A percentile compares a stretch with the other conserved stretches of the same genome.
phyloP scores from a whole-genome alignment of 2,329 filamentous ascomycete genomes.

The Verruconis gallopava region DNA sequence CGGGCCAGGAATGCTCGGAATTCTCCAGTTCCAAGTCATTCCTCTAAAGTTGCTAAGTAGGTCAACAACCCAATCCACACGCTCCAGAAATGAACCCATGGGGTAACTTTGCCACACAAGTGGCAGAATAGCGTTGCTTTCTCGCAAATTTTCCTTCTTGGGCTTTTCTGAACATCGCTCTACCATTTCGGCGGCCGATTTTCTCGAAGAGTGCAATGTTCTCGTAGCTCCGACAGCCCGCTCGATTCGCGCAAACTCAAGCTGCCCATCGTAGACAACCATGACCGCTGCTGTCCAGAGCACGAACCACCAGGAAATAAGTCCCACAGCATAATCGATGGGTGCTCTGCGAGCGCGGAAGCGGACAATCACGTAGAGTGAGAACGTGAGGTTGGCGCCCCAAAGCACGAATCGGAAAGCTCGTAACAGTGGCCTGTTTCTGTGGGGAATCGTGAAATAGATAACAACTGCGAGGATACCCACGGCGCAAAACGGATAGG shows the following conservation, averaged over 20 bases:
- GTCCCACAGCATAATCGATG: constrained; percentile 41
- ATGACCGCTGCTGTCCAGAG: constrained; percentile 41
- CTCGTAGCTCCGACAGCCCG: constrained; percentile 16
- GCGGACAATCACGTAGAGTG: constrained; percentile 30
- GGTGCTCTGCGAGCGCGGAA: constrained; percentile 37
- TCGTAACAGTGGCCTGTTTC: constrained; percentile 24
- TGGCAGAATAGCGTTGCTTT: constrained; percentile 17
- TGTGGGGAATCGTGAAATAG: constrained; percentile 39
- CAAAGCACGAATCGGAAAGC: constrained; percentile 34
- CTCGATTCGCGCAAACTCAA: constrained; percentile 44
- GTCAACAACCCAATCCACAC: constrained; percentile 45
- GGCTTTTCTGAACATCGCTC: constrained; percentile 8
- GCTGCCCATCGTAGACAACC: constrained; percentile 42
- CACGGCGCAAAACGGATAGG: constrained; percentile 30
- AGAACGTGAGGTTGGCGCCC: constrained; percentile 28
- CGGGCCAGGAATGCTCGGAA: constrained; percentile 33
- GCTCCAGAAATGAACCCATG: constrained; percentile 31
- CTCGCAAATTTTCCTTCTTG: constrained; percentile 2
- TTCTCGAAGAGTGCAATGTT: not conserved
- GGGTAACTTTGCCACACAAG: constrained; percentile 45
- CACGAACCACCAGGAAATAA: constrained; percentile 41
- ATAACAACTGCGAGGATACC: constrained; percentile 30
- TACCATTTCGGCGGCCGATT: not conserved
- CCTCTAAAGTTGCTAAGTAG: constrained; percentile 46
- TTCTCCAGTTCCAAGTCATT: constrained; percentile 45